These are phyloP conservation scores for Pythium aristosporum DNA, from an alignment of 352 stramenopile genomes.

Conservation along the genomic window DNA sequence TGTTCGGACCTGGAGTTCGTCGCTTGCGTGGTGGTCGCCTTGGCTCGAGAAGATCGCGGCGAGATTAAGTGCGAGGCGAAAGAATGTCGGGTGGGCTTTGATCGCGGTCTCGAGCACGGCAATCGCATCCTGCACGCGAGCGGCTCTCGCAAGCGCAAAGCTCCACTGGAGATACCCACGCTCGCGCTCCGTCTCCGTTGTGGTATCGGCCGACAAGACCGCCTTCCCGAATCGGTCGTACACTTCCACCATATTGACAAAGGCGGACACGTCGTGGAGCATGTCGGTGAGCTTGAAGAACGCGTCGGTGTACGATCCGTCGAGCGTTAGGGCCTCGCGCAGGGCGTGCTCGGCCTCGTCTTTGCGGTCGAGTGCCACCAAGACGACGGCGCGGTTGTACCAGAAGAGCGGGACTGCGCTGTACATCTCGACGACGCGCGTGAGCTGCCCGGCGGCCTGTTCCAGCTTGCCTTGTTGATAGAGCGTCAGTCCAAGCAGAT, in stretches of 20 bases:
- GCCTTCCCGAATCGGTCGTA: slow-evolving; percentile 29
- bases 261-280: neutral
- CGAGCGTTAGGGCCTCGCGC: slow-evolving; percentile 18
- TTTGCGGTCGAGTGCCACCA: neutral
- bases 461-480: slow-evolving; percentile 20
- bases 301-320: slow-evolving; percentile 22
- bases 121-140: slow-evolving; percentile 32
- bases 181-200: slow-evolving; percentile 27
- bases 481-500: slow-evolving; percentile 42
- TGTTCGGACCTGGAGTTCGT: slow-evolving; percentile 35
- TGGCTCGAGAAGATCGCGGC: slow-evolving; percentile 36
- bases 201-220: slow-evolving; percentile 3
- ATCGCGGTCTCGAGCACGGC: slow-evolving; percentile 32
- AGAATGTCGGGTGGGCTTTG: slow-evolving; percentile 30
- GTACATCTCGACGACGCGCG: slow-evolving; percentile 16
- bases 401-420: slow-evolving; percentile 12
- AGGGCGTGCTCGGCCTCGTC: slow-evolving; percentile 17
- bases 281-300: slow-evolving; percentile 36
- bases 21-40: slow-evolving; percentile 28
- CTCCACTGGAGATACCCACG: slow-evolving; percentile 39
- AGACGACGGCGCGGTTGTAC: slow-evolving; percentile 26
- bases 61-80: slow-evolving; percentile 54
- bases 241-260: slow-evolving; percentile 16
- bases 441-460: slow-evolving; percentile 28
- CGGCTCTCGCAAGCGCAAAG: slow-evolving; percentile 35